Evolutionary conservation across 208 protist genomes (phyloP).

Genomic region (Trypanosoma melophagium): DNA sequence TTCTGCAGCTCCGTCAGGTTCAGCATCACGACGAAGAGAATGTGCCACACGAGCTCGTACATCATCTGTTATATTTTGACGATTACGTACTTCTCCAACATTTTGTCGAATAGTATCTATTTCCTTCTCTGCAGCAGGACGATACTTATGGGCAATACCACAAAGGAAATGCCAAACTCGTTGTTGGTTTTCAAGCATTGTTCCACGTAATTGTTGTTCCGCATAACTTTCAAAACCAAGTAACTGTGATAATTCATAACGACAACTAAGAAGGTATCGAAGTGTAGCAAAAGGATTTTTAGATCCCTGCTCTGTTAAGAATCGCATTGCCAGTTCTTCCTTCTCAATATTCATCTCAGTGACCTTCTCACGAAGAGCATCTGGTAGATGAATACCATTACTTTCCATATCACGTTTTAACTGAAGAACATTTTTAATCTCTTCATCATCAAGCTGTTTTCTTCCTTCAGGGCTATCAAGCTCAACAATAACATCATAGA

Average conservation of each 20-base stretch:
- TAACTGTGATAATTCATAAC: slow-evolving; percentile 77
- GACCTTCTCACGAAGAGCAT: slow-evolving; percentile 69
- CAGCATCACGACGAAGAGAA: slow-evolving; percentile 64
- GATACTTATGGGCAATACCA: slow-evolving; percentile 82
- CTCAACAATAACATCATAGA: slow-evolving; percentile 86
- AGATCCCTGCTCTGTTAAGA: slow-evolving; percentile 69
- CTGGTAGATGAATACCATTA: slow-evolving; percentile 88
- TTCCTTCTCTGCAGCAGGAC: slow-evolving; percentile 77
- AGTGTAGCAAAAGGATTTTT: slow-evolving; percentile 79
- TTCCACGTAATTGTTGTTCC: slow-evolving; percentile 89
- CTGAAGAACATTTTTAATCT: slow-evolving; percentile 89
- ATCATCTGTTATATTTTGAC: slow-evolving; percentile 80
- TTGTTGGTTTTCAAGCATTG: slow-evolving; percentile 87
- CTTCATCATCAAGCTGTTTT: slow-evolving; percentile 70
- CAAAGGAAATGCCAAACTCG: slow-evolving; percentile 91
- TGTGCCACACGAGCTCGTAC: slow-evolving; percentile 69
- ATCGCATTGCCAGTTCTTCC: slow-evolving; percentile 83
- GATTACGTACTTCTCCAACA: slow-evolving; percentile 77
- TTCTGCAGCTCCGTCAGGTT: slow-evolving; percentile 63
- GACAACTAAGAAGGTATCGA: slow-evolving; percentile 76
- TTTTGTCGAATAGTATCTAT: slow-evolving; percentile 70
- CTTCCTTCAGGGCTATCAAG: slow-evolving; percentile 65
- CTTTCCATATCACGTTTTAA: slow-evolving; percentile 91
- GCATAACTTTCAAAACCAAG: slow-evolving; percentile 88
- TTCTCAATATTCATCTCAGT: slow-evolving; percentile 89